phyloP scores from a whole-genome alignment of 768 basidiomycete species.

The Phaffia australis region DNA sequence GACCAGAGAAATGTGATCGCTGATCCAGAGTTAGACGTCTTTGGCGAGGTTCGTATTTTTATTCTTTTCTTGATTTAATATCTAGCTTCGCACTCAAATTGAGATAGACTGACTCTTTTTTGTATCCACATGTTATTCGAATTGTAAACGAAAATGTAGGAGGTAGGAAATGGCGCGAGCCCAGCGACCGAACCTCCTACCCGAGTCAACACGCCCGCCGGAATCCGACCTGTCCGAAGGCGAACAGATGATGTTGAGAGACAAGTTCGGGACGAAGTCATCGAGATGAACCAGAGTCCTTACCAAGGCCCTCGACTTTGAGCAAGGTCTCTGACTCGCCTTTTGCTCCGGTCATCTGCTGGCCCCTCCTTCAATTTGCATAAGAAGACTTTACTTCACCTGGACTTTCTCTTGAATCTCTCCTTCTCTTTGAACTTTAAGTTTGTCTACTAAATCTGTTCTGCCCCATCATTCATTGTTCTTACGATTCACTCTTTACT shows the following conservation, averaged over 20 bases:
- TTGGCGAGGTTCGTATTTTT: not conserved
- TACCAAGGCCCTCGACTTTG: not conserved
- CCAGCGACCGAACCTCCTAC: slow-evolving; percentile 3
- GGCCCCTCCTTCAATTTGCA: not conserved
- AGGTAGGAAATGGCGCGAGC: not conserved
- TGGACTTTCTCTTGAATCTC: slow-evolving; percentile 10
- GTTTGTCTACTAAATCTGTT: not conserved
- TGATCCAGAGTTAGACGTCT: slow-evolving; percentile 19
- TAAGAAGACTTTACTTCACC: not conserved
- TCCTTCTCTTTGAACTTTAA: not conserved
- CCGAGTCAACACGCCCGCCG: slow-evolving; percentile 1
- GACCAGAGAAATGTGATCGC: slow-evolving; percentile 10
- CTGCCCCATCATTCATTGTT: not conserved
- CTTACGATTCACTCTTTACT: not conserved
- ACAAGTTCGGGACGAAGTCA: slow-evolving; percentile 6
- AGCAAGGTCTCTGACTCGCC: not conserved
- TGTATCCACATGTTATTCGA: too few species aligned
- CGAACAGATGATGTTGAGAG: not conserved
- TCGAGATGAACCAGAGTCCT: slow-evolving; percentile 20
- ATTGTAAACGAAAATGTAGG: not conserved
- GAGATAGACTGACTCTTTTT: too few species aligned
- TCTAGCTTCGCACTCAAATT: not conserved
- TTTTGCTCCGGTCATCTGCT: not conserved
- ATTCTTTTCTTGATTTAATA: not conserved
- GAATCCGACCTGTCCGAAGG: not conserved